Evolutionary conservation across 805 yeast genomes (phyloP).

Genomic region (Torulaspora maleeae): DNA sequence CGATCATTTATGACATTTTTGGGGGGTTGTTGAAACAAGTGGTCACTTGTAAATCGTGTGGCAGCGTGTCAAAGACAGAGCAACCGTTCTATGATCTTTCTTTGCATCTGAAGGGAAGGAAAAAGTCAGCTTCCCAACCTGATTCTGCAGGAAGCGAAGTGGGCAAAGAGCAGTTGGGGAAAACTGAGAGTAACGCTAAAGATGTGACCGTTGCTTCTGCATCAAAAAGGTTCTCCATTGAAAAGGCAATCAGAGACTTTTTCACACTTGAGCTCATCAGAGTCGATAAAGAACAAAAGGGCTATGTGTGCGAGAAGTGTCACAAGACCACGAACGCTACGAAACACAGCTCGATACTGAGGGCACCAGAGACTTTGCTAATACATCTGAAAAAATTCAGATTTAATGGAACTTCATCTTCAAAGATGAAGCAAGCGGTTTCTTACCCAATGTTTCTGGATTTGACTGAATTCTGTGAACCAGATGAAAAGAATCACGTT

Average conservation of each 20-base stretch:
- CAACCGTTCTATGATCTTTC: conserved; percentile 94
- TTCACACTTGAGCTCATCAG: conserved; percentile 77
- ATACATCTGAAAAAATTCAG: conserved; percentile 89
- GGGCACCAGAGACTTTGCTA: conserved; percentile 83
- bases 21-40: conserved; percentile 86
- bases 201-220: background rate
- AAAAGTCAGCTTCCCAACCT: conserved; percentile 26
- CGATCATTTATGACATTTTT: conserved; percentile 86
- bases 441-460: conserved; percentile 75
- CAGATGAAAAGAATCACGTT: conserved; percentile 21
- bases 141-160: conserved; percentile 2
- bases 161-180: background rate
- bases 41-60: conserved; percentile 78
- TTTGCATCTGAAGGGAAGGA: conserved; percentile 60
- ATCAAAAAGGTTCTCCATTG: conserved; percentile 52
- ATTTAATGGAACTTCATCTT: conserved; percentile 72
- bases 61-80: conserved; percentile 75
- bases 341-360: conserved; percentile 66
- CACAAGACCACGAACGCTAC: conserved; percentile 69
- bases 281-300: conserved; percentile 65
- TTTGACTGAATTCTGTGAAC: conserved; percentile 54
- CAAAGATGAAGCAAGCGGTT: conserved; percentile 84
- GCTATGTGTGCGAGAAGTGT: conserved; percentile 87
- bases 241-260: conserved; percentile 71
- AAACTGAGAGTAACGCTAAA: background rate